These are phyloP conservation scores for Pelargonium citronellum DNA, from an alignment of 441 rosid species.

Conservation along the genomic window DNA sequence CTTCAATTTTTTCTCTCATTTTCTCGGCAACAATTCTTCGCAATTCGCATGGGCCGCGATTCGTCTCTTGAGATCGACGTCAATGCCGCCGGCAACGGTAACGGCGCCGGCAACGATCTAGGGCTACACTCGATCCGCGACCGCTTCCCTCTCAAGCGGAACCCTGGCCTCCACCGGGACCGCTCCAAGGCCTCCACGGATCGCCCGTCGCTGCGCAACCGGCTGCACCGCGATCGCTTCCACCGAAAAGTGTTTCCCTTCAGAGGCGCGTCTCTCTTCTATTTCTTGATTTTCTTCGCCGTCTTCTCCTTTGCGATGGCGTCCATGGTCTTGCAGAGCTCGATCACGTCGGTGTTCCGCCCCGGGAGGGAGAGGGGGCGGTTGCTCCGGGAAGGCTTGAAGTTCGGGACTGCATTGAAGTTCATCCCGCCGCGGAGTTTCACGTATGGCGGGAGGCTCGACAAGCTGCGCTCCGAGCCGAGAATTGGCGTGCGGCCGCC, in stretches of 20 bases:
- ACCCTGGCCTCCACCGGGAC: conserved; percentile 36
- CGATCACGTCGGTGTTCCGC: conserved; percentile 51
- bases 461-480: conserved; percentile 36
- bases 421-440: conserved; percentile 44
- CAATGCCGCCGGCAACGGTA: conserved; percentile 23
- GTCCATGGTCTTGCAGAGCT: conserved; percentile 69
- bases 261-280: conserved; percentile 59
- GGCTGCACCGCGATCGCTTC: conserved; percentile 35
- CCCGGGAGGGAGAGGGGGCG: conserved; percentile 46
- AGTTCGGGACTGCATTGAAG: conserved; percentile 58
- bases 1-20: not conserved
- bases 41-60: conserved; percentile 39
- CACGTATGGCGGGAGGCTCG: conserved; percentile 45
- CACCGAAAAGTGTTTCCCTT: conserved; percentile 57
- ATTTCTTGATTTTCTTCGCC: conserved; percentile 49
- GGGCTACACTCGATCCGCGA: conserved; percentile 54
- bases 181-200: conserved; percentile 37
- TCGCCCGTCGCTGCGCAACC: conserved; percentile 41
- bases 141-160: conserved; percentile 59
- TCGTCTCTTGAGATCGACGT: conserved; percentile 46
- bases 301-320: conserved; percentile 73
- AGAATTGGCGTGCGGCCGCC: conserved; percentile 84
- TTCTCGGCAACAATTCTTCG: not conserved
- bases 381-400: conserved; percentile 39
- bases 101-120: conserved; percentile 26